phyloP scores from a whole-genome alignment of 2,329 filamentous ascomycete genomes.

The Annulohypoxylon truncatum region DNA sequence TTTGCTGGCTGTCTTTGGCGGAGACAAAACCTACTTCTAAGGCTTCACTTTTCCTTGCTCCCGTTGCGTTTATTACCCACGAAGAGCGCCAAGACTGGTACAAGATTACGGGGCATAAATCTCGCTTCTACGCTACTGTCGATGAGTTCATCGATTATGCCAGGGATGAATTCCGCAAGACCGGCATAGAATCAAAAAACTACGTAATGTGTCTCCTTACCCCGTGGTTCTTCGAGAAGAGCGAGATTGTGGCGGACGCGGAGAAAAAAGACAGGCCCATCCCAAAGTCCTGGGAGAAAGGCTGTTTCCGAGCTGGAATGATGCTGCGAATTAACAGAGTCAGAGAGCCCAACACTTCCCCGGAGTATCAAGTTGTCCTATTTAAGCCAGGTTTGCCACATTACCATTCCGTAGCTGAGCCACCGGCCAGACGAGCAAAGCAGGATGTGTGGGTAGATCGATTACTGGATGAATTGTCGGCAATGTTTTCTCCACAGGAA shows the following conservation, averaged over 20 bases:
- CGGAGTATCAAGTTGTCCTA: slow-evolving; percentile 9
- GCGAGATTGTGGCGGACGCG: not conserved
- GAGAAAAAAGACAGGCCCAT: not conserved
- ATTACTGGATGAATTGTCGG: not conserved
- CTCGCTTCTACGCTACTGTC: slow-evolving; percentile 35
- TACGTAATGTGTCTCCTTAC: slow-evolving; percentile 35
- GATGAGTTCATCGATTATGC: slow-evolving; percentile 39
- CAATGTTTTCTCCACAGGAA: not conserved
- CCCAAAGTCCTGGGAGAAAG: slow-evolving; percentile 26
- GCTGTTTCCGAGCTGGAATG: slow-evolving; percentile 35
- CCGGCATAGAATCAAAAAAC: not conserved
- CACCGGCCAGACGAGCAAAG: not conserved
- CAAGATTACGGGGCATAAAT: slow-evolving; percentile 29
- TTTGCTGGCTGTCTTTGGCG: slow-evolving; percentile 30
- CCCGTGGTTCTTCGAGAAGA: slow-evolving; percentile 39
- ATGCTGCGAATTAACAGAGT: slow-evolving; percentile 18
- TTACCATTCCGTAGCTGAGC: slow-evolving; percentile 19
- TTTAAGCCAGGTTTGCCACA: slow-evolving; percentile 30
- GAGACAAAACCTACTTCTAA: slow-evolving; percentile 5
- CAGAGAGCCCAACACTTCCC: not conserved
- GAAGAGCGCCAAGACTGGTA: slow-evolving; percentile 34
- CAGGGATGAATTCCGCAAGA: slow-evolving; percentile 2
- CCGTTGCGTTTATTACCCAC: slow-evolving; percentile 35
- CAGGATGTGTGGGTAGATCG: slow-evolving; percentile 31
- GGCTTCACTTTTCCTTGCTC: slow-evolving; percentile 27